phyloP scores from a whole-genome alignment of 768 basidiomycete genomes.

The Lactifluus hygrophoroides region DNA sequence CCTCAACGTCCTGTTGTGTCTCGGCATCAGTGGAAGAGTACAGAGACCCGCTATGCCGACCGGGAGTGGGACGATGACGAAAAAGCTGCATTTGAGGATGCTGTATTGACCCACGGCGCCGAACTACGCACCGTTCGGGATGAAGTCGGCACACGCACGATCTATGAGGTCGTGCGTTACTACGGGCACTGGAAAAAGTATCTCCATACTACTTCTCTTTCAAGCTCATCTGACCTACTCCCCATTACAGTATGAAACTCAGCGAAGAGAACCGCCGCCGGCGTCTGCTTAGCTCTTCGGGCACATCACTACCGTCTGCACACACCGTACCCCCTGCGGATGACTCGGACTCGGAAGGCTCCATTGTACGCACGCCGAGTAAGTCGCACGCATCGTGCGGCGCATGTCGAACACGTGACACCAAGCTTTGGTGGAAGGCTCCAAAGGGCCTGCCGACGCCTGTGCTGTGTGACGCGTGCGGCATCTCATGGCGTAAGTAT shows the following conservation, averaged over 20 bases:
- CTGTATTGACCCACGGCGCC: slow-evolving; percentile 60
- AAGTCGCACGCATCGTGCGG: slow-evolving; percentile 59
- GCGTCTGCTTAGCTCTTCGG: slow-evolving; percentile 7
- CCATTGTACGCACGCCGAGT: slow-evolving; percentile 50
- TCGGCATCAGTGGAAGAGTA: slow-evolving; percentile 58
- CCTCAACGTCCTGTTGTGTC: neutral
- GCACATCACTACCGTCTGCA: neutral
- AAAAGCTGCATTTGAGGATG: slow-evolving; percentile 66
- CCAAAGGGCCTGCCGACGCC: slow-evolving; percentile 74
- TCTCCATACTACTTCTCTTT: slow-evolving; percentile 12
- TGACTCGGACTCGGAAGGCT: slow-evolving; percentile 65
- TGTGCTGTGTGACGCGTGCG: slow-evolving; percentile 80
- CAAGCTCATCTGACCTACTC: neutral
- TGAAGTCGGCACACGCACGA: slow-evolving; percentile 58
- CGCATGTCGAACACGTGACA: slow-evolving; percentile 77
- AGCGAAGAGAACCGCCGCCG: slow-evolving; percentile 49
- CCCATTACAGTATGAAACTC: slow-evolving; percentile 44
- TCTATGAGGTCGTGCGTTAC: slow-evolving; percentile 74
- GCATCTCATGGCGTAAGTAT: slow-evolving; percentile 88
- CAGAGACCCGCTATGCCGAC: slow-evolving; percentile 59
- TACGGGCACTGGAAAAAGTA: slow-evolving; percentile 87
- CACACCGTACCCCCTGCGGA: neutral
- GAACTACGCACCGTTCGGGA: slow-evolving; percentile 74
- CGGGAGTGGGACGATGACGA: slow-evolving; percentile 65
- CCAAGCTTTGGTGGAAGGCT: slow-evolving; percentile 83